Evolutionary conservation across 2,329 filamentous ascomycete genomes (phyloP).

Genomic region (Amauroascus verrucosus): DNA sequence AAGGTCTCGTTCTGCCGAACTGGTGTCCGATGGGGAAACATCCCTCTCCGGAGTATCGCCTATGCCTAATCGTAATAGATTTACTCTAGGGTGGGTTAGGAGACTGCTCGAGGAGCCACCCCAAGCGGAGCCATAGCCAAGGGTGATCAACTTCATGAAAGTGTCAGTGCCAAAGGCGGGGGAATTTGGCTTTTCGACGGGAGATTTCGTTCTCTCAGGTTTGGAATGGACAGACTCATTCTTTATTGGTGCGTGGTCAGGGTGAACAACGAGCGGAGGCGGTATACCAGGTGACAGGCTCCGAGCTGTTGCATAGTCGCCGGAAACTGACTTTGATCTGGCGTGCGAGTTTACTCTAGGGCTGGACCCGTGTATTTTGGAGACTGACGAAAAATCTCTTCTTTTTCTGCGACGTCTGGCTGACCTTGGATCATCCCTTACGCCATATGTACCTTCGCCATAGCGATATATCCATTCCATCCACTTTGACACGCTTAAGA

Average conservation of each 20-base stretch:
- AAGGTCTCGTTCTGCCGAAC: conserved; percentile 17
- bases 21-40: conserved; percentile 16
- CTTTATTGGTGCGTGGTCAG: conserved; percentile 5
- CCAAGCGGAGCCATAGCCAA: conserved; percentile 43
- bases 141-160: conserved; percentile 41
- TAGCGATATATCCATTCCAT: conserved; percentile 78
- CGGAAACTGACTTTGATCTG: conserved; percentile 2
- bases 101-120: conserved; percentile 29
- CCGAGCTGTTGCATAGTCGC: neutral
- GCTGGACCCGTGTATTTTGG: neutral
- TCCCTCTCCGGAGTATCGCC: conserved; percentile 1
- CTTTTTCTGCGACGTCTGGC: conserved; percentile 42
- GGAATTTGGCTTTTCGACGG: conserved; percentile 18
- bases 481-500: conserved; percentile 70
- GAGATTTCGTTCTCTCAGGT: conserved; percentile 6
- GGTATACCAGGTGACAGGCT: conserved; percentile 34
- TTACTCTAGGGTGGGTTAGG: conserved; percentile 21
- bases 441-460: conserved; percentile 74
- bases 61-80: conserved; percentile 21
- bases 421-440: conserved; percentile 66
- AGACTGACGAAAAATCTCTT: conserved; percentile 9
- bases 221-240: neutral
- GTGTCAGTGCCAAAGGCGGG: conserved; percentile 33
- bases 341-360: neutral
- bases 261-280: conserved; percentile 31